These are phyloP conservation scores for Aphanomyces stellatus DNA, from an alignment of 352 stramenopile genomes.

Conservation along the genomic window DNA sequence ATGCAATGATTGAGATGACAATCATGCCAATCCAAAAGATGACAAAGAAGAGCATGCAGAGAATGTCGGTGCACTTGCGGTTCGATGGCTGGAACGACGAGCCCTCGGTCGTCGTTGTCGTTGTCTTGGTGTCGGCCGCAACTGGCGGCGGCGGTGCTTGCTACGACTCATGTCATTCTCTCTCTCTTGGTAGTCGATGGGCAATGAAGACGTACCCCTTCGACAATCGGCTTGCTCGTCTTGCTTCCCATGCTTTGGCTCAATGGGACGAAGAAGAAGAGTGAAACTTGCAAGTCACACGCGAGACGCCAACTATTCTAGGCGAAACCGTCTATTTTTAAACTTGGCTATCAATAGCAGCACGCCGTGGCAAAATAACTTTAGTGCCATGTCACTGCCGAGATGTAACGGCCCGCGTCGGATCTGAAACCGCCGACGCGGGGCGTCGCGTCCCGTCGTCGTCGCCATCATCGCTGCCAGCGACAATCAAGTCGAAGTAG, in stretches of 20 bases:
- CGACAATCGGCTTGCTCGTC: constrained; percentile 18
- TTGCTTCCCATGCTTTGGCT: constrained; percentile 14
- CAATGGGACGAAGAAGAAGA: background rate
- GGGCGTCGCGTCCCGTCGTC: background rate
- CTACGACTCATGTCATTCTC: background rate
- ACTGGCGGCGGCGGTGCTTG: background rate
- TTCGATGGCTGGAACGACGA: constrained; percentile 63
- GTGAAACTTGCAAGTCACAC: background rate
- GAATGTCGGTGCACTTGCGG: constrained; percentile 64
- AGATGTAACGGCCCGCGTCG: background rate
- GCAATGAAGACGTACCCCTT: background rate
- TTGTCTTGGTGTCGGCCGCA: constrained; percentile 2
- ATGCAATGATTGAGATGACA: constrained; percentile 51
- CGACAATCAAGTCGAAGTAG: constrained; percentile 11
- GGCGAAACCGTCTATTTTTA: too few relatives aligned
- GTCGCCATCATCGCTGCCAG: background rate
- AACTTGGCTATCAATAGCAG: too few relatives aligned
- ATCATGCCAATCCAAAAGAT: constrained; percentile 55
- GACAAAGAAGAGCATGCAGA: constrained; percentile 54
- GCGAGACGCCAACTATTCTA: background rate
- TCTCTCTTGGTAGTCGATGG: background rate
- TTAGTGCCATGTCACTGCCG: too few relatives aligned
- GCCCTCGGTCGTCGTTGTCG: constrained; percentile 18
- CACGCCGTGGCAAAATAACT: too few relatives aligned
- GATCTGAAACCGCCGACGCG: background rate